phyloP scores from a whole-genome alignment of 805 yeast genomes.

The Barnettozyma vustinii region DNA sequence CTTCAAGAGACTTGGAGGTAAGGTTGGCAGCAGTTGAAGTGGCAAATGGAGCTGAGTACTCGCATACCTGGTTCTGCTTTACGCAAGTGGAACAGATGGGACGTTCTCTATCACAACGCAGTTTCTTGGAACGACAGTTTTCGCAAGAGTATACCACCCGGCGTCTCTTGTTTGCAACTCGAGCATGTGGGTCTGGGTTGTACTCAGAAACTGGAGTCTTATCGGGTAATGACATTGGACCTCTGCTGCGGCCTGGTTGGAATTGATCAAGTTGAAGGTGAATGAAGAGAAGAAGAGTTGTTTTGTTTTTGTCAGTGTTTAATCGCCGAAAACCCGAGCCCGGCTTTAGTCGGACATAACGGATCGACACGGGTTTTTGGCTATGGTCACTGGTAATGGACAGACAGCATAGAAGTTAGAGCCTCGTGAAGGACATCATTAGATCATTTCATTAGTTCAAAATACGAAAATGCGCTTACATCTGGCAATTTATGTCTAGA shows the following conservation, averaged over 20 bases:
- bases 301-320: neutral
- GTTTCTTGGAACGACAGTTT: constrained; percentile 9
- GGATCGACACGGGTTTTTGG: too few relatives aligned
- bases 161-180: neutral
- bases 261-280: too few relatives aligned
- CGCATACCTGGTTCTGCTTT: constrained; percentile 2
- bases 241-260: too few relatives aligned
- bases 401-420: too few relatives aligned
- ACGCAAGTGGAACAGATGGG: constrained; percentile 8
- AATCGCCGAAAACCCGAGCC: neutral
- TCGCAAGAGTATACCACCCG: constrained; percentile 10
- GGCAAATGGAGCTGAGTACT: neutral
- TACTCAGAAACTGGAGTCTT: neutral
- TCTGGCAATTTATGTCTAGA: constrained; percentile 19
- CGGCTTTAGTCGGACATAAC: neutral
- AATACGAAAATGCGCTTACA: too few relatives aligned
- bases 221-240: neutral
- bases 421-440: too few relatives aligned
- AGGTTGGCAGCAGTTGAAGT: neutral
- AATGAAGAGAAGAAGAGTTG: neutral
- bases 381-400: too few relatives aligned
- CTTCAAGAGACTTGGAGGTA: neutral
- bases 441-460: too few relatives aligned
- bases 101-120: constrained; percentile 8
- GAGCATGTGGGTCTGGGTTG: neutral